These are phyloP conservation scores for Xenosphaeropsis pyriputrescens DNA, from an alignment of 2,329 filamentous ascomycete genomes.

Conservation along the genomic window DNA sequence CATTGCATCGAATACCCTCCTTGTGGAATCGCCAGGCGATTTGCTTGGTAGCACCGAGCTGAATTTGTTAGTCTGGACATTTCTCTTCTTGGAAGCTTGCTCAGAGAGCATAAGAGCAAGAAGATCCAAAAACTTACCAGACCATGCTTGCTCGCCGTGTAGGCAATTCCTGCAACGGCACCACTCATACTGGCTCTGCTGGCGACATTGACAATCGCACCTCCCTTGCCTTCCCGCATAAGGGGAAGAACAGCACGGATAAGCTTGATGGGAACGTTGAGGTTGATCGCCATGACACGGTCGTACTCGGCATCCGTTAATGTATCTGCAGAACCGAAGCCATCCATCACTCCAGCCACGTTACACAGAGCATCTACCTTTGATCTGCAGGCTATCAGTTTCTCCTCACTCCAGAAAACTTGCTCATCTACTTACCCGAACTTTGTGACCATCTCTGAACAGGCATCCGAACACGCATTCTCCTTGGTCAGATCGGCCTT, in stretches of 20 bases:
- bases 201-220: slow-evolving; percentile 26
- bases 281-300: slow-evolving; percentile 23
- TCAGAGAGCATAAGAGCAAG: not conserved
- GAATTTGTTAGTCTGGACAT: not conserved
- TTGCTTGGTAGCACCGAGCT: slow-evolving; percentile 29
- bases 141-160: slow-evolving; percentile 28
- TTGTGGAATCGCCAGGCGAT: slow-evolving; percentile 28
- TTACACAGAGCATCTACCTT: slow-evolving; percentile 27
- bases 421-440: slow-evolving; percentile 9
- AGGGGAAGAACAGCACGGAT: slow-evolving; percentile 26
- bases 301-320: slow-evolving; percentile 24
- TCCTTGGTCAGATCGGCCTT: slow-evolving; percentile 15
- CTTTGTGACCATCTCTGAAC: slow-evolving; percentile 16
- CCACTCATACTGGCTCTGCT: slow-evolving; percentile 22
- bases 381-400: too few relatives aligned
- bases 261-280: slow-evolving; percentile 26
- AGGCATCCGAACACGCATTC: slow-evolving; percentile 18
- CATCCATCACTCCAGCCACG: slow-evolving; percentile 27
- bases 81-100: not conserved
- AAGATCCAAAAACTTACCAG: slow-evolving; percentile 16
- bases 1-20: slow-evolving; percentile 29
- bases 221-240: slow-evolving; percentile 23
- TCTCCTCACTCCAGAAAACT: not conserved
- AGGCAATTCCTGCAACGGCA: slow-evolving; percentile 25
- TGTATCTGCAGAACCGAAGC: slow-evolving; percentile 22